Evolutionary conservation across 2,329 filamentous ascomycete genomes (phyloP), one percentile per base, ranked within the genome.

Genomic region (Blastomyces silverae): DNA sequence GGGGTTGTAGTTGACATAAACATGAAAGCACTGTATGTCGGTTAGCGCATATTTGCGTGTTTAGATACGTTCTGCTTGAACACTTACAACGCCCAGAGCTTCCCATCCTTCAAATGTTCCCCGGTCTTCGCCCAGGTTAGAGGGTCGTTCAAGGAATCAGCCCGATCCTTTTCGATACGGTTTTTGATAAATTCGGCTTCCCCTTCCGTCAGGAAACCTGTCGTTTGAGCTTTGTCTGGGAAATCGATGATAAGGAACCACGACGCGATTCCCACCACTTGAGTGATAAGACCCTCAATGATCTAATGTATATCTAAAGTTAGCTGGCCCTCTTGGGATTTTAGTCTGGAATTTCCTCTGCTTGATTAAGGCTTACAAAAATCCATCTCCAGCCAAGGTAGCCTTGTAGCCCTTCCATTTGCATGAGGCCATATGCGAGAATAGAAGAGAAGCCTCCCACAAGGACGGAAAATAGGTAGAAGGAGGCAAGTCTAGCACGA

Each of bases 321-420:
- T 48, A 61, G 55, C 10, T n/a, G 10, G 17, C 6, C 42, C 20
- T 25, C n/a, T 4, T 61, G 22, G 8, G 31, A 5, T 37, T 37
- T 34, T 20, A n/a, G 22, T 31, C 15, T 11, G 17, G 17, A 15
- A 39, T 34, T 6, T 48, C 20, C 25, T 8, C 15, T 0, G n/a
- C 44, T 31, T 57, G 22, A 13, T n/a, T 8, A 15, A 1, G n/a
- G 11, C 58, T 61, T 31, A 67, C 80, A 64, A 84, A 84, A 44
- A 83, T 82, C 82, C 83, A 85, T 53, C 81, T 76, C 80, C 76
- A 85, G 1, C 79, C 79, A 1, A 72, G 70, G n/a, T 81, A 69
- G n/a, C 79, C 78, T 2, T 75, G 76, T 0, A 76, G 71, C 2
- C 81, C 80, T 52, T 80, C 67, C 67, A 78, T 68, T 62, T 79